Base-by-base conservation (phyloP, 1,139 yeast species). In the Protomyces inundatus region DNA sequence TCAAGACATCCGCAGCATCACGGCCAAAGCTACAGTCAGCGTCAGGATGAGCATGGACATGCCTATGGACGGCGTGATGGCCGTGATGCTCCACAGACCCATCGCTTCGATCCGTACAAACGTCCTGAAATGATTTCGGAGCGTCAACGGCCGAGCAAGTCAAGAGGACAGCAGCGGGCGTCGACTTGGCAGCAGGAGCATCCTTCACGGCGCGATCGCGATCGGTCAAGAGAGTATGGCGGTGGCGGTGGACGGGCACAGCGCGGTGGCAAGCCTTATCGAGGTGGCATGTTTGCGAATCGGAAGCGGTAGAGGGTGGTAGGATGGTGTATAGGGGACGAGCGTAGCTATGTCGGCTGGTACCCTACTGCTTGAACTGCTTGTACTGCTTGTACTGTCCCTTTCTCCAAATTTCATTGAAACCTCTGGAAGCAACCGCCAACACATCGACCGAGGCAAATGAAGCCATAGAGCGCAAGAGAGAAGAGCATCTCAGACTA, bases 231-330 rank as follows among this genome's bases (percentile, higher is more conserved):
- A 9, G 14, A 14, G 14, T 7, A 10, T 23, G 32, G 35, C 23
- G 34, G 35, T 3, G 34, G 34, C 9, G 16, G 50, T 36, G 36
- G 23, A 14, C 54, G n/a, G 46, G 54, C 23, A 32, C 36, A 32
- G 12, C 30, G 55, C 10, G 62, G 62, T 16, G 62, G 62, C 52
- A 58, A 58, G 56, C 52, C 62, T 16, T 58, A 58, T 30, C 12
- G 62, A 6, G 62, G 62, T 16, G 62, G 62, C 23, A 14, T 14
- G 48, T 14, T 42, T 42, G 32, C 32, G 32, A 42, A 42, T 6
- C 48, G 48, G 23, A 23, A 30, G 48, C 48, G 48, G 48, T 42
- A 42, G 32, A 23, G 23, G 2, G 2, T 23, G 23, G 2, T 23
- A 2, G 23, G 2, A 23, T 23, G 1, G 23, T 23, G 23, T 23